Conservation (phyloP, 2,329 filamentous ascomycete species). For the Paecilomyces formosus region DNA sequence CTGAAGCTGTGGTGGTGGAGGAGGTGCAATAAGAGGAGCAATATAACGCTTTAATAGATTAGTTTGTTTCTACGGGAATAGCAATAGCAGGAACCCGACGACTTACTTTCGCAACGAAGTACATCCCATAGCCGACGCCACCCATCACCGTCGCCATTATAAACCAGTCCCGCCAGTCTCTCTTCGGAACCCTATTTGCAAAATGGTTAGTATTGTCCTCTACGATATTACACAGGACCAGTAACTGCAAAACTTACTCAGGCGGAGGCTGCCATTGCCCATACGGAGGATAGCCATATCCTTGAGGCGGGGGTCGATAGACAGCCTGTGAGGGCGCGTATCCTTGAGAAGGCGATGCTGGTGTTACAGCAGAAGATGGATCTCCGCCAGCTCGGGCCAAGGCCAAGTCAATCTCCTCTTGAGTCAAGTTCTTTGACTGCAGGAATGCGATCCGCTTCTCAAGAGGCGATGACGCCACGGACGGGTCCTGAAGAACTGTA, state of each 20-base stretch:
- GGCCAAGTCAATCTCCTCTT: conserved; percentile 85
- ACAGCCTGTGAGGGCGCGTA: conserved; percentile 37
- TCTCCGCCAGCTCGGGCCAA: conserved; percentile 66
- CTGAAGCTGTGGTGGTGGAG: conserved; percentile 86
- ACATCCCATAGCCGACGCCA: conserved; percentile 82
- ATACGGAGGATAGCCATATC: conserved; percentile 46
- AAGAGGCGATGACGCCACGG: conserved; percentile 77
- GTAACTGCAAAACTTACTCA: conserved; percentile 34
- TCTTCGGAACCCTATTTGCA: conserved; percentile 51
- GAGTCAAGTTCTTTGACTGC: conserved; percentile 92
- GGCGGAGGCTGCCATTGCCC: conserved; percentile 46
- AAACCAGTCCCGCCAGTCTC: conserved; percentile 98
- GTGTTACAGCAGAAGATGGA: conserved; percentile 37
- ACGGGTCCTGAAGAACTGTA: conserved; percentile 86
- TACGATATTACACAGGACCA: too few species aligned
- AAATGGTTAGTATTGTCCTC: neutral
- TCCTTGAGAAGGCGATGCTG: conserved; percentile 40
- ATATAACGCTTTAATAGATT: conserved; percentile 65
- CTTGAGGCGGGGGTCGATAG: conserved; percentile 33
- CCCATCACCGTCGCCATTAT: conserved; percentile 97
- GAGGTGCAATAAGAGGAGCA: conserved; percentile 81
- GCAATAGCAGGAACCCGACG: neutral
- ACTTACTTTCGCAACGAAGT: conserved; percentile 72
- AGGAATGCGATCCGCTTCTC: conserved; percentile 91
- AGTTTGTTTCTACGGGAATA: conserved; percentile 3